Conservation (phyloP, 169 alveolate genomes). For the Babesia bovis region DNA sequence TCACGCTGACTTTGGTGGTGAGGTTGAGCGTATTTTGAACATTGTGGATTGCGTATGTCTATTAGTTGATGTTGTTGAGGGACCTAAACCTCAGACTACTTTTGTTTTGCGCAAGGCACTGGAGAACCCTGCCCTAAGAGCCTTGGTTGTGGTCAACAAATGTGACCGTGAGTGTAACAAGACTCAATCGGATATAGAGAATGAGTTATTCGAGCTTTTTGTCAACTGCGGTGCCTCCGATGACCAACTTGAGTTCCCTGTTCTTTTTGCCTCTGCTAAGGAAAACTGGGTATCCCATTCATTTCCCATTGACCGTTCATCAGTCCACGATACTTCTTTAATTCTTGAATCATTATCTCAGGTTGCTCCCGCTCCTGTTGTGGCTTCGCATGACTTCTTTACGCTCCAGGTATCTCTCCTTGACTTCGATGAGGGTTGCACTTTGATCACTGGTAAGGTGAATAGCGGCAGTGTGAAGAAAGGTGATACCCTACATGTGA, state of each 20-base stretch:
- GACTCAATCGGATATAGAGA: conserved; percentile 87
- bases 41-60: conserved; percentile 96
- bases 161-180: conserved; percentile 77
- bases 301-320: conserved; percentile 34
- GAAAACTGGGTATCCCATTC: conserved; percentile 77
- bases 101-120: conserved; percentile 77
- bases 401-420: conserved; percentile 74
- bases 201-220: conserved; percentile 90
- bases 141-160: conserved; percentile 76
- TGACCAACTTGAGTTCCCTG: conserved; percentile 90
- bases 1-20: conserved; percentile 98
- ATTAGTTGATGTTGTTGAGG: conserved; percentile 95
- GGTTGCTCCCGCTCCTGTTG: conserved; percentile 50
- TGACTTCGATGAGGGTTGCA: conserved; percentile 78
- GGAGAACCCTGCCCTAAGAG: conserved; percentile 73
- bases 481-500: conserved; percentile 72
- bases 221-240: conserved; percentile 87
- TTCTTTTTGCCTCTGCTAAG: conserved; percentile 90
- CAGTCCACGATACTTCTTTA: conserved; percentile 20
- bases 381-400: conserved; percentile 56
- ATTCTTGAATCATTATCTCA: conserved; percentile 40
- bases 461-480: conserved; percentile 74
- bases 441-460: conserved; percentile 78
- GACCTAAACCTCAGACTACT: conserved; percentile 90
- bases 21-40: conserved; percentile 93